Evolutionary conservation across 1,284 basidiomycete species (phyloP), one percentile per base, ranked within the genome.

Genomic region (Sporisorium scitamineum): DNA sequence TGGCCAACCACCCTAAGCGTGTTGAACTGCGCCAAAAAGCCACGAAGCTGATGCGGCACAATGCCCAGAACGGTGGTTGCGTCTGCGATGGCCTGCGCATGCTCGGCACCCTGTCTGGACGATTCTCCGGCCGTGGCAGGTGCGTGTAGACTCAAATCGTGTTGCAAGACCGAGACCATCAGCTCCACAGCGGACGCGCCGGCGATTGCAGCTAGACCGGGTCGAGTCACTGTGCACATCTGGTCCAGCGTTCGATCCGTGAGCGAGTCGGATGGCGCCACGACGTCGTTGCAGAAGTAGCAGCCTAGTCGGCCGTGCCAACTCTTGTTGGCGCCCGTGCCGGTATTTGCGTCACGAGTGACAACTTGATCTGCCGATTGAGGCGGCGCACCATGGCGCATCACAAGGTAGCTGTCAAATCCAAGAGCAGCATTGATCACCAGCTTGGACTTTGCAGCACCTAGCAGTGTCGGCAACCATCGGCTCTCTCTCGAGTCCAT

Each of bases 141-240:
- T 22, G 79, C 72, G 14, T 64, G 42, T 0, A 78, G 11, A 11
- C 75, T 71, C 7, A 68, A 54, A 16, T 70, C 60, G 87, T 98
- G 95, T 81, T 98, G 95, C 22, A 98, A 78, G 0, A 97, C 86
- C 0, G 94, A 94, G 0, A 94, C 91, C 37, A 99, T 89, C 8
- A 99, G 88, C 83, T 99, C 97, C 0, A 98, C 95, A 0, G 94
- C 94, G 0, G 92, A 93, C 0, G 95, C 92, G 0, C 93, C 91
- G 0, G 96, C 96, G 45, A 98, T 95, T 0, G 94, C 90, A 0
- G 95, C 97, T 0, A 98, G 88, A 0, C 96, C 96, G 0, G 97
- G 96, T n/a, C 97, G 88, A 0, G 96, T 97, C 14, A 99, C 97
- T 0, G 97, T 99, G 84, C 97, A 99, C 96, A 98, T 98, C 85